phyloP scores from a whole-genome alignment of 257 asterid genomes.

The Rehmannia glutinosa region DNA sequence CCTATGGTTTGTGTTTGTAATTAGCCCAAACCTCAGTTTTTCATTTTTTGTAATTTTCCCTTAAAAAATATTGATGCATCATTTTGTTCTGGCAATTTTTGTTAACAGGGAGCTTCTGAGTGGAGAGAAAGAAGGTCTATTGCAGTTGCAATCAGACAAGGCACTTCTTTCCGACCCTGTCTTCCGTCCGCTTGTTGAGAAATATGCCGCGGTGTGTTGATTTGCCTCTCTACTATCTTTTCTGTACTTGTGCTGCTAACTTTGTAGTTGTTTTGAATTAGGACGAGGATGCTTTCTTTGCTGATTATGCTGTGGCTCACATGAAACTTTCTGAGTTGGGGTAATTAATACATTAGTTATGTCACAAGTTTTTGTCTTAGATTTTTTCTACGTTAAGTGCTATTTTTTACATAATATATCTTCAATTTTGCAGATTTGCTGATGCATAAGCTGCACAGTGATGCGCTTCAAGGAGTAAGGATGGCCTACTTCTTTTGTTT shows the following conservation, averaged over 20 bases:
- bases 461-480: too few species aligned
- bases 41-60: not conserved
- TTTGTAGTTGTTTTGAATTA: constrained; percentile 1
- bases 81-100: not conserved
- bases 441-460: constrained; percentile 37
- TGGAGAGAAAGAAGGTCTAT: constrained; percentile 73
- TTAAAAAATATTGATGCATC: not conserved
- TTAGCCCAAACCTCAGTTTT: too few species aligned
- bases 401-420: not conserved
- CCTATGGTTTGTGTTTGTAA: too few species aligned
- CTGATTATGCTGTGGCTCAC: constrained; percentile 75
- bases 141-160: constrained; percentile 78
- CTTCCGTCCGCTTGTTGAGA: constrained; percentile 73
- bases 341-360: constrained; percentile 31
- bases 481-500: too few species aligned
- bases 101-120: constrained; percentile 57
- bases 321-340: constrained; percentile 78
- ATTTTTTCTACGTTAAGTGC: too few species aligned
- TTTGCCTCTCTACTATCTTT: not conserved
- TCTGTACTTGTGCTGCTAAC: not conserved
- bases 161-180: constrained; percentile 61
- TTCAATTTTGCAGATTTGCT: constrained; percentile 51
- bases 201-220: constrained; percentile 57
- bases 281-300: constrained; percentile 90
- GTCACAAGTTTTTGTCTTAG: too few species aligned